Evolutionary conservation across 2,329 filamentous ascomycete genomes (phyloP).

Genomic region (Penicillium rolfsii): DNA sequence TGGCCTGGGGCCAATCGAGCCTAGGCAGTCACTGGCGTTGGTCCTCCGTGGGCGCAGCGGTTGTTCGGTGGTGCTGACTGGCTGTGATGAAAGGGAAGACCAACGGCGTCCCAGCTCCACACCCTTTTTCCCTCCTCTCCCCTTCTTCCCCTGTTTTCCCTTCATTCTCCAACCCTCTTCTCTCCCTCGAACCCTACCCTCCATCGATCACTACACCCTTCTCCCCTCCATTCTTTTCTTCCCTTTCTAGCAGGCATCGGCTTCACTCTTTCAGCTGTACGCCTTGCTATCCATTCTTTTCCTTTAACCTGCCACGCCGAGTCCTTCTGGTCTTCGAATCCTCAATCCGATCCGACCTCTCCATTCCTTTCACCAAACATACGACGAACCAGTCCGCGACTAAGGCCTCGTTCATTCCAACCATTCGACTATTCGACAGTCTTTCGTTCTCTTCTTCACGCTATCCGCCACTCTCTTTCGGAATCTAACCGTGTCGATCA

Average conservation of each 20-base stretch:
- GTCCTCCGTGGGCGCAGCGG: background rate
- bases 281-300: slow-evolving; percentile 54
- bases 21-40: background rate
- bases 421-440: slow-evolving; percentile 4
- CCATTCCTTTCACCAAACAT: slow-evolving; percentile 21
- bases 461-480: slow-evolving; percentile 25
- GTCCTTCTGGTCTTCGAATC: slow-evolving; percentile 12
- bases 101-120: slow-evolving; percentile 11
- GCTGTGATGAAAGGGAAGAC: background rate
- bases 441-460: slow-evolving; percentile 19
- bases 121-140: slow-evolving; percentile 26
- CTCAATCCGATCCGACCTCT: slow-evolving; percentile 14
- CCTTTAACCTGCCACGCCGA: slow-evolving; percentile 21
- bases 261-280: slow-evolving; percentile 69
- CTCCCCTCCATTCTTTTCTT: slow-evolving; percentile 30
- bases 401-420: slow-evolving; percentile 19
- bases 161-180: slow-evolving; percentile 26
- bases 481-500: slow-evolving; percentile 26
- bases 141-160: slow-evolving; percentile 30
- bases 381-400: slow-evolving; percentile 16
- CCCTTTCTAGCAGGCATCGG: slow-evolving; percentile 52
- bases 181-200: slow-evolving; percentile 7
- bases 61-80: background rate
- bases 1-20: background rate
- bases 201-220: background rate